A percentile compares a stretch with the other conserved stretches of the same genome.
Conservation (phyloP, 2,329 filamentous ascomycete genomes). For the Ceratocystis eucalypticola region DNA sequence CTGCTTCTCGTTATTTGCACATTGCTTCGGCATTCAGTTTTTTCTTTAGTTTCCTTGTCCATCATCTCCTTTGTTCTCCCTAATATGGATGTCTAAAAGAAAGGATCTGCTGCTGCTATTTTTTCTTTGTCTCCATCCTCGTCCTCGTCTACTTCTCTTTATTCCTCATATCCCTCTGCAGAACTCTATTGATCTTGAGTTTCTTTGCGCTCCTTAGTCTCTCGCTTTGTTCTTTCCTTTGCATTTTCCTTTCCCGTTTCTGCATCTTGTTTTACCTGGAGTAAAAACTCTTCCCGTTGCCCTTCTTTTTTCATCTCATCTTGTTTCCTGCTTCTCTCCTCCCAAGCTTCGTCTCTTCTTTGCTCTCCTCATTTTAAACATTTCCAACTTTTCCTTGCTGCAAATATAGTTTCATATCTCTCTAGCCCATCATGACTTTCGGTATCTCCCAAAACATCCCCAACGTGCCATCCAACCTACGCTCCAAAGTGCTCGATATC, state of each 20-base stretch:
- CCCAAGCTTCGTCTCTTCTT: neutral
- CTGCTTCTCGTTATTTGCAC: too few relatives aligned
- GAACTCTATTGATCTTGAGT: neutral
- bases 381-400: neutral
- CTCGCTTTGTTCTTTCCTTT: neutral
- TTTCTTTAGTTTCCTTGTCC: neutral
- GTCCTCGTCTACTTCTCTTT: neutral
- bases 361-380: neutral
- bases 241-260: neutral
- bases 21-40: neutral
- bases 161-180: neutral
- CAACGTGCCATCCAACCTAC: slow-evolving; percentile 28
- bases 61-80: neutral
- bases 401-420: neutral
- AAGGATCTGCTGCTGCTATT: neutral
- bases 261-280: neutral
- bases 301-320: neutral
- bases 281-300: neutral
- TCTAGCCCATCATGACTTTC: neutral
- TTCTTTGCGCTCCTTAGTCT: neutral
- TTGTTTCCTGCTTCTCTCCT: neutral
- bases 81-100: neutral
- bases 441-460: slow-evolving; percentile 1
- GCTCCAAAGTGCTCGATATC: slow-evolving; percentile 28
- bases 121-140: neutral